Evolutionary conservation across 1,284 basidiomycete genomes (phyloP), one percentile per base, ranked within the genome.

Genomic region (Ustilago hordei): DNA sequence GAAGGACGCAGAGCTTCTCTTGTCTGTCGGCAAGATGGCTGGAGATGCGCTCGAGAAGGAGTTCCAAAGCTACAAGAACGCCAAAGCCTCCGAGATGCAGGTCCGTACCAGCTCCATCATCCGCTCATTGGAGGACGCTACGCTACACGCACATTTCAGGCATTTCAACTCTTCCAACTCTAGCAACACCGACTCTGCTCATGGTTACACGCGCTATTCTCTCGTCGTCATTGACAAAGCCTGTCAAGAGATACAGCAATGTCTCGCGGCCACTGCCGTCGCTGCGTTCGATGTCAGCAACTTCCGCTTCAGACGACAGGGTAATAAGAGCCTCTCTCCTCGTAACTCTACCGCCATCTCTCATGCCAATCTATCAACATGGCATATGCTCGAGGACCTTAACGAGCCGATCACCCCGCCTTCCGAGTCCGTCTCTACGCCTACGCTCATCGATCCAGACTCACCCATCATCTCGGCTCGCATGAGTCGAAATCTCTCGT

Each of bases 21-120:
- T 48, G 13, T 55, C 75, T 8, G 81, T 82, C 28, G 76, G 76
- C 19, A 60, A 58, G 23, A 82, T 82, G 80, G 64, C 71, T 9
- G 59, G 64, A 55, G 80, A 82, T 36, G 67, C 79, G 7, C 65
- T 82, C 35, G 79, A 82, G 45, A 74, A 74, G 55, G 79, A 79
- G 55, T 74, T 59, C 32, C 72, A 72, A 17, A 69, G 66, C 52
- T 17, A 7, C 12, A 65, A 59, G 32, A 73, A 69, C 9, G 64
- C 59, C 38, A 79, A 79, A 36, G 70, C 68, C 7, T 54, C 69
- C 39, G 61, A 70, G 23, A 81, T 80, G 72, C 76, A 78, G 48
- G 64, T 65, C 35, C 65, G 69, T 41, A 69, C 69, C 47, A 60
- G 65, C 54, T 35, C 55, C 8, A 57, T 80, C 39, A 54, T 74